Conservation (phyloP, 768 basidiomycete genomes). For the Austroboletus eburneus region DNA sequence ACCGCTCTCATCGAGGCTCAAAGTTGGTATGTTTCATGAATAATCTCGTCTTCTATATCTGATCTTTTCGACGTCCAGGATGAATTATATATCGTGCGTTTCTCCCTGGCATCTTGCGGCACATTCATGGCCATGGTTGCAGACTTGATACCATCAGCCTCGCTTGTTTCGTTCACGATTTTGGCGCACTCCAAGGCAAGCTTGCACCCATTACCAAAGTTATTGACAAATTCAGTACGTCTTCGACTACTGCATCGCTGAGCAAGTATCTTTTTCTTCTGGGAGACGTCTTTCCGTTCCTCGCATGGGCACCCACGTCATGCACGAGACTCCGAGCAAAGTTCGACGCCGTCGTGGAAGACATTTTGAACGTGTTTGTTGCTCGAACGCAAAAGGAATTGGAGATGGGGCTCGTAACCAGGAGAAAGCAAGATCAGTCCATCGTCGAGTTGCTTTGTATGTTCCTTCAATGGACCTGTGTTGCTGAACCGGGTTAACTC, state of each 20-base stretch:
- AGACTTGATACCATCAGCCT: background rate
- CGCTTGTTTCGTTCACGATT: background rate
- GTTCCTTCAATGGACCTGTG: background rate
- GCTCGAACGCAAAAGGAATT: background rate
- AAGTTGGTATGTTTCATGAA: constrained; percentile 28
- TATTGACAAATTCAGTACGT: background rate
- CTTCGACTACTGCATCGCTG: too few species aligned
- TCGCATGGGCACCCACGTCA: background rate
- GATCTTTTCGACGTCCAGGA: background rate
- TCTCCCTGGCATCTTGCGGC: background rate
- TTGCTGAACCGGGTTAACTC: background rate
- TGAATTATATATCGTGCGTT: background rate
- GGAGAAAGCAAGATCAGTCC: background rate
- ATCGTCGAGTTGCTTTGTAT: background rate
- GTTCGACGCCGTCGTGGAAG: background rate
- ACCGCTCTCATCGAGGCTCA: constrained; percentile 34
- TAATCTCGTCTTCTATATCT: too few species aligned
- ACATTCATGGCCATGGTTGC: background rate
- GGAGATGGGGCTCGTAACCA: background rate
- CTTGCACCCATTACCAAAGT: background rate
- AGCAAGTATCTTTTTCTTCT: background rate
- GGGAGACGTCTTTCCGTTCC: background rate
- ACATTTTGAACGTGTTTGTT: background rate
- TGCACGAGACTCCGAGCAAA: background rate
- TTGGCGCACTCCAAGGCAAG: background rate